These are phyloP conservation scores for Escovopsis sp. DNA, from an alignment of 2,329 filamentous ascomycete species.

Conservation along the genomic window DNA sequence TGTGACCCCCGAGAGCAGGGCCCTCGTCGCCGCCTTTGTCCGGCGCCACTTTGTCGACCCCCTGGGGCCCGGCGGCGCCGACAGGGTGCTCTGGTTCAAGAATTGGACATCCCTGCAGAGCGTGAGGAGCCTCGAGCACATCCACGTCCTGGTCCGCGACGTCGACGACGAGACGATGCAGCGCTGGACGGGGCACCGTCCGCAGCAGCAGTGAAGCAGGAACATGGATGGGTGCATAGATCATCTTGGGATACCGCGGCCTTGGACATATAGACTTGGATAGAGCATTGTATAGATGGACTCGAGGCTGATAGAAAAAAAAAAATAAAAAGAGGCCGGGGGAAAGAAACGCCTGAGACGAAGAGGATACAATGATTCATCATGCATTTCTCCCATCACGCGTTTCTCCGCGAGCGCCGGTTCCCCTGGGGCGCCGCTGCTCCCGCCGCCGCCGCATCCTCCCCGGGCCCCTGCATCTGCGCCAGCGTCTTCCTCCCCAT, in stretches of 20 bases:
- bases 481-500: constrained; percentile 39
- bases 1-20: constrained; percentile 52
- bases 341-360: too few relatives aligned
- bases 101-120: constrained; percentile 86
- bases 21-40: constrained; percentile 54
- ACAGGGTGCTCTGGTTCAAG: constrained; percentile 71
- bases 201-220: constrained; percentile 17
- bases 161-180: constrained; percentile 36
- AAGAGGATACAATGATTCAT: background rate
- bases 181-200: constrained; percentile 36
- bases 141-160: constrained; percentile 59
- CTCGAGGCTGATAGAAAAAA: background rate
- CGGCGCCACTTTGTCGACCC: constrained; percentile 49
- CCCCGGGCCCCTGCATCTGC: constrained; percentile 21
- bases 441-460: constrained; percentile 15
- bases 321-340: too few relatives aligned
- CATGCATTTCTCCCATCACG: constrained; percentile 16
- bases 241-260: too few relatives aligned
- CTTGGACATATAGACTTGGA: background rate
- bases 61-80: constrained; percentile 33
- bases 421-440: constrained; percentile 28
- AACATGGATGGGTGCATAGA: background rate
- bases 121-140: constrained; percentile 74
- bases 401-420: constrained; percentile 39
- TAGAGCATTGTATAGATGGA: constrained; percentile 2